Evolutionary conservation across 371 early-diverging fungal genomes (phyloP).

Genomic region (Mortierella sp.): DNA sequence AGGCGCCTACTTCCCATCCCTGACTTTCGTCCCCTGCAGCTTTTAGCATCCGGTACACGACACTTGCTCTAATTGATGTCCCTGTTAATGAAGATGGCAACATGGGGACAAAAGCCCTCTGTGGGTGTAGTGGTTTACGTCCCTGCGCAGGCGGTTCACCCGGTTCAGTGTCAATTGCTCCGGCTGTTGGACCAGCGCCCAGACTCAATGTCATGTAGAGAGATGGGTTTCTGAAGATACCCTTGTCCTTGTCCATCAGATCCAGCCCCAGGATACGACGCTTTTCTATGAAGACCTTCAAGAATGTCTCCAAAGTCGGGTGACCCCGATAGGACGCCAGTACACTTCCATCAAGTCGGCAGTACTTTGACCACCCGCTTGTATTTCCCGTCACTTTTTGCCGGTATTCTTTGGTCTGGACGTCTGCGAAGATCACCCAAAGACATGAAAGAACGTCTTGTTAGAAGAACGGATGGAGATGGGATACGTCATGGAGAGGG

Average conservation of each 20-base stretch:
- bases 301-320: background rate
- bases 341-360: slow-evolving; percentile 10
- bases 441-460: background rate
- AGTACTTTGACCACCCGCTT: slow-evolving; percentile 21
- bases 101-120: too few species aligned
- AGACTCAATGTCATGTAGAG: slow-evolving; percentile 11
- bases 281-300: slow-evolving; percentile 12
- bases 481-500: too few species aligned
- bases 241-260: slow-evolving; percentile 20
- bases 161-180: too few species aligned
- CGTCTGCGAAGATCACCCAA: slow-evolving; percentile 9
- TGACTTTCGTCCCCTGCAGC: slow-evolving; percentile 8
- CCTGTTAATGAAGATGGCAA: slow-evolving; percentile 6
- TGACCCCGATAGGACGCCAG: slow-evolving; percentile 10
- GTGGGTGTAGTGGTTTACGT: too few species aligned
- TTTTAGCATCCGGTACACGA: slow-evolving; percentile 14
- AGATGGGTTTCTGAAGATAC: slow-evolving; percentile 17
- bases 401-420: slow-evolving; percentile 19
- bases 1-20: slow-evolving; percentile 31
- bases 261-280: slow-evolving; percentile 18
- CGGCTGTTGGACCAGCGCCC: background rate
- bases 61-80: slow-evolving; percentile 19
- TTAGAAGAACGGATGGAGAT: too few species aligned
- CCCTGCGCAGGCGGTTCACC: background rate
- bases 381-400: slow-evolving; percentile 18